Conservation (phyloP, 208 protist species). For the Herpetomonas tarakana region DNA sequence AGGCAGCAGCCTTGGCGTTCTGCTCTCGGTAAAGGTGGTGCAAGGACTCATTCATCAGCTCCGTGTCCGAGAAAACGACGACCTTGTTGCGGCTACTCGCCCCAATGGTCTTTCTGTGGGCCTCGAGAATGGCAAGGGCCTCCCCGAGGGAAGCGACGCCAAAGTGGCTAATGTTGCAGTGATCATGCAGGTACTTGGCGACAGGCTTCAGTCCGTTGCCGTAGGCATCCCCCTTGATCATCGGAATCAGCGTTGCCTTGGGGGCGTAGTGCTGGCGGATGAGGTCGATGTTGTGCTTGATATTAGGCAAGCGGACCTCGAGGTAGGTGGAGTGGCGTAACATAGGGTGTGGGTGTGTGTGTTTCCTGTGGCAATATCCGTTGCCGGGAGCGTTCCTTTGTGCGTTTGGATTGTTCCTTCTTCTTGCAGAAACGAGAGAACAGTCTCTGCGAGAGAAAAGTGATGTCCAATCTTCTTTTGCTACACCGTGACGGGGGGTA, state of each 20-base stretch:
- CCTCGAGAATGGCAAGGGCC: constrained; percentile 33
- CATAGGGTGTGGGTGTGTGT: constrained; percentile 10
- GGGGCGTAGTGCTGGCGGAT: constrained; percentile 38
- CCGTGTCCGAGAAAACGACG: constrained; percentile 51
- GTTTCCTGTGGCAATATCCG: background rate
- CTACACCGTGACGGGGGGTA: no score
- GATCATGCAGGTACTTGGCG: constrained; percentile 31
- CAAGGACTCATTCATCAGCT: constrained; percentile 36
- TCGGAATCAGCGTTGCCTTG: constrained; percentile 38
- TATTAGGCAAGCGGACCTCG: constrained; percentile 35
- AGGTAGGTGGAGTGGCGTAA: constrained; percentile 47
- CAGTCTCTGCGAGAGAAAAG: no score
- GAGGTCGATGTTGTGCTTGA: constrained; percentile 37
- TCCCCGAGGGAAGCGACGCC: constrained; percentile 53
- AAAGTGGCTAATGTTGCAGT: constrained; percentile 28
- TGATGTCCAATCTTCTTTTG: no score
- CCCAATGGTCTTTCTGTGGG: constrained; percentile 13
- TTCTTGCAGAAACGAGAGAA: no score
- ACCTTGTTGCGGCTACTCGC: constrained; percentile 13
- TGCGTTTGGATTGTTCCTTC: no score
- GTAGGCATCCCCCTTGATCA: constrained; percentile 61
- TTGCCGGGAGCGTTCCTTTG: no score
- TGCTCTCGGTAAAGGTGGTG: constrained; percentile 31
- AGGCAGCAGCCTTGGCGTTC: constrained; percentile 26
- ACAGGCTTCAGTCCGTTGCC: constrained; percentile 42